Percentiles rank a stretch among this genome's conserved stretches.
Conservation (phyloP, 805 yeast genomes). For the Starmerella gropengiesseri region DNA sequence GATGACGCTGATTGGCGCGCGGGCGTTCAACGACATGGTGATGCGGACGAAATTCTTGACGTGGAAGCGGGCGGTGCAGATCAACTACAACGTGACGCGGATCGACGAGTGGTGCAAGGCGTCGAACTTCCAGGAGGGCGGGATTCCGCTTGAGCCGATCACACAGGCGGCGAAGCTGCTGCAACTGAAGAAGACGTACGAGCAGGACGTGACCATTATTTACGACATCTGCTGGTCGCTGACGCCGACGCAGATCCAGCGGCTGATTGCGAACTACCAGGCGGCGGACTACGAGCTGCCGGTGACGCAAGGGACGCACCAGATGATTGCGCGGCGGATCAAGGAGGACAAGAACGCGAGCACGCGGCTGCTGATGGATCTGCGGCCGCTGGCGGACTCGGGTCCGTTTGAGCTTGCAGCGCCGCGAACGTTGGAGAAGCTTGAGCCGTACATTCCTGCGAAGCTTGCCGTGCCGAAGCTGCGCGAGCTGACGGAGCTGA, state of each 20-base stretch:
- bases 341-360: constrained; percentile 36
- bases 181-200: constrained; percentile 81
- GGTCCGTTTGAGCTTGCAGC: constrained; percentile 35
- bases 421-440: constrained; percentile 60
- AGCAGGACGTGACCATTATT: constrained; percentile 80
- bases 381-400: constrained; percentile 33
- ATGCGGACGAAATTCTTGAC: constrained; percentile 90
- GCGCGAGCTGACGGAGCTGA: constrained; percentile 74
- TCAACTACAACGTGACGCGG: constrained; percentile 91
- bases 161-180: constrained; percentile 86
- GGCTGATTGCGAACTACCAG: constrained; percentile 74
- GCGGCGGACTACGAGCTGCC: constrained; percentile 94
- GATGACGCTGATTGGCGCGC: constrained; percentile 77
- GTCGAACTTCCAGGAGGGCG: constrained; percentile 80
- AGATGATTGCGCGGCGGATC: constrained; percentile 51
- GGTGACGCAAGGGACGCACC: constrained; percentile 66
- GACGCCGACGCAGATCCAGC: constrained; percentile 92
- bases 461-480: constrained; percentile 84
- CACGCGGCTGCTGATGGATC: constrained; percentile 30
- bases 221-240: constrained; percentile 91
- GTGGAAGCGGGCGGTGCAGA: constrained; percentile 96
- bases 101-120: constrained; percentile 97
- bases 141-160: constrained; percentile 71
- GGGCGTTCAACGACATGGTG: constrained; percentile 87
- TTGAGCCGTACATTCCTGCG: constrained; percentile 71